Conservation (phyloP, 768 basidiomycete species). For the Chlorophyllum brunneum region DNA sequence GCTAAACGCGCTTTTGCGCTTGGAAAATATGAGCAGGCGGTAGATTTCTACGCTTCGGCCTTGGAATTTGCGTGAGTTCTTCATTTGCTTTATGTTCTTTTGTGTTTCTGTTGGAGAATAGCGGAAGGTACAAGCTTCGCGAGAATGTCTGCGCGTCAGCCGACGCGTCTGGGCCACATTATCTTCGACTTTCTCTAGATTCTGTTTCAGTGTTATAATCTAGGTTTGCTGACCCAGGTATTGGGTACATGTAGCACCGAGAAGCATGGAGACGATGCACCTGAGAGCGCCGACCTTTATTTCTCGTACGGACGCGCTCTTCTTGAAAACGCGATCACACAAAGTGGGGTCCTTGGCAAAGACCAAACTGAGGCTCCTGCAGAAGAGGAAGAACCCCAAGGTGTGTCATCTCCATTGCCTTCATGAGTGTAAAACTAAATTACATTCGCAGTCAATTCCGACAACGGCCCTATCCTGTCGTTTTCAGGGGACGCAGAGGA, state of each 20-base stretch:
- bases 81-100: slow-evolving; percentile 15
- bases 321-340: slow-evolving; percentile 86
- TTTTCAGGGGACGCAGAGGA: slow-evolving; percentile 75
- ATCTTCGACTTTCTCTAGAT: slow-evolving; percentile 5
- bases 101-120: background rate
- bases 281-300: slow-evolving; percentile 83
- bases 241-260: slow-evolving; percentile 48
- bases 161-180: slow-evolving; percentile 17
- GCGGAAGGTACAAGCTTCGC: background rate
- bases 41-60: slow-evolving; percentile 79
- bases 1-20: slow-evolving; percentile 89
- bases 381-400: slow-evolving; percentile 39
- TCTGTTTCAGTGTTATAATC: slow-evolving; percentile 4
- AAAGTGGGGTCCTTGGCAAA: slow-evolving; percentile 86
- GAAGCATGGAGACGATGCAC: slow-evolving; percentile 74
- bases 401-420: slow-evolving; percentile 18
- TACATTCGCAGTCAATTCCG: slow-evolving; percentile 28
- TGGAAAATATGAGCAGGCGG: slow-evolving; percentile 80
- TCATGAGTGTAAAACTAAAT: slow-evolving; percentile 6
- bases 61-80: slow-evolving; percentile 77
- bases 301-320: slow-evolving; percentile 91
- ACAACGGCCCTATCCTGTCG: slow-evolving; percentile 61
- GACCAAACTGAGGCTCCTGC: slow-evolving; percentile 60
- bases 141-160: slow-evolving; percentile 8
- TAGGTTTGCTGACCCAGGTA: slow-evolving; percentile 6